Base-by-base conservation (phyloP, 176 grass and related monocot species). In the Puya raimondii region DNA sequence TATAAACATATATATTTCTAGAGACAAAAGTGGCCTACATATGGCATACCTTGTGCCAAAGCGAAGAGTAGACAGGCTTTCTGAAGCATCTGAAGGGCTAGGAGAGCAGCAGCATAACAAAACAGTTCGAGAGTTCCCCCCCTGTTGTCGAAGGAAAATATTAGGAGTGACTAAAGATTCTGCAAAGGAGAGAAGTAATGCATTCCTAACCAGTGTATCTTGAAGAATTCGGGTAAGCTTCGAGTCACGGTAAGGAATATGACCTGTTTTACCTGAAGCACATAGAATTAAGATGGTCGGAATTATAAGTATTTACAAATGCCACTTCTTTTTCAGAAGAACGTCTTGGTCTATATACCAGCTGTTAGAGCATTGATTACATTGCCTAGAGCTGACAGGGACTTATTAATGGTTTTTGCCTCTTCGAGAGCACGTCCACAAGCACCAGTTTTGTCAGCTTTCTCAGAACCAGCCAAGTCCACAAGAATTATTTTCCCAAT, bases 81-180 rank as follows among this genome's bases (percentile, higher is more conserved):
- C 88, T 47, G 73, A 66, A 65, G 85, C 76, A 88, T 91, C 88
- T 65, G 84, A 84, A 42, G 72, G 73, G 53, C 92, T 85, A 23
- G 92, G 92, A 59, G 92, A 96, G 77, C 92, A 96, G 74, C 92
- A 96, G 63, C 92, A 96, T 11, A 96, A 72, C 78, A 96, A 80
- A 33, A 83, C 83, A 47, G 92, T 85, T 79, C 80, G 91, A 23
- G 88, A 96, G 72, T 82, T 86, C 21, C 92, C 92, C 86, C 92
- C 92, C 92, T 96, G 79, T 65, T 86, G 23, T 12, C 3, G 66
- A 20, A 71, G 78, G 25, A 13, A 7, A 64, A 72, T 69, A 77
- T 48, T 72, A 50, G 82, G 53, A 51, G 48, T 20, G 6, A 16
- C 74, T 66, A 25, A n/a, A 17, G 25, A 23, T 29, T 58, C 64